phyloP scores from a whole-genome alignment of 176 grass and related monocot genomes.

The Aegilops umbellulata region DNA sequence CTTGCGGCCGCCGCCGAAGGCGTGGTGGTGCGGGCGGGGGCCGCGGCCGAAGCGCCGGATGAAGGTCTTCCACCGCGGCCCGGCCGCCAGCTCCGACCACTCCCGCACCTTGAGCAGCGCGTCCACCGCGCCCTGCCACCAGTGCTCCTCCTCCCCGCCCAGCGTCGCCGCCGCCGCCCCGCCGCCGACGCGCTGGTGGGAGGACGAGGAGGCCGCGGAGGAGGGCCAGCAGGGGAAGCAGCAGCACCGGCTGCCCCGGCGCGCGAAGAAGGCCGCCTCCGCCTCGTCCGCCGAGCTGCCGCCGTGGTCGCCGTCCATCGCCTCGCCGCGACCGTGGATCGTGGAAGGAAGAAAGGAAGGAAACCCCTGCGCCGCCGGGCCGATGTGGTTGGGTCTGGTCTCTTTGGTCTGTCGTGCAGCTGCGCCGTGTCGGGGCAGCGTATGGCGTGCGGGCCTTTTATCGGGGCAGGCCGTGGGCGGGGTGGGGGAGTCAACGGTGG shows the following conservation, averaged over 20 bases:
- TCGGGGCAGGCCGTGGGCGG: not conserved
- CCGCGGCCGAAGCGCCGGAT: conserved; percentile 77
- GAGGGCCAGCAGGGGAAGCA: conserved; percentile 52
- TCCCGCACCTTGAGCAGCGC: conserved; percentile 75
- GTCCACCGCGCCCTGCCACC: conserved; percentile 40
- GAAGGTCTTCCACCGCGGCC: conserved; percentile 97
- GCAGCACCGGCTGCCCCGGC: conserved; percentile 36
- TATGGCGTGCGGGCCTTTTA: conserved; percentile 14
- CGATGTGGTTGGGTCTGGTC: not conserved
- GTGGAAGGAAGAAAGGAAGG: not conserved
- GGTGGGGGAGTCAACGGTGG: conserved; percentile 32
- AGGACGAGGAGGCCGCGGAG: not conserved
- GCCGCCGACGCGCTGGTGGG: conserved; percentile 31
- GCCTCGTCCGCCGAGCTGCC: conserved; percentile 39
- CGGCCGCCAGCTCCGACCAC: conserved; percentile 94
- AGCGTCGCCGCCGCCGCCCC: not conserved
- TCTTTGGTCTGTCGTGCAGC: not conserved
- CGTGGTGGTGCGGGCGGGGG: conserved; percentile 19
- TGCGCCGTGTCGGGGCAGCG: not conserved
- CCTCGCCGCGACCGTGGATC: not conserved
- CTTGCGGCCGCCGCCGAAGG: conserved; percentile 40
- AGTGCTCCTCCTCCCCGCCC: conserved; percentile 21
- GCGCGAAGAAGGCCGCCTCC: conserved; percentile 55
- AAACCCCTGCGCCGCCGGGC: not conserved
- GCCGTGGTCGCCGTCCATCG: conserved; percentile 47